Percentiles rank a stretch among this genome's conserved stretches.
Conservation (phyloP, 768 basidiomycete species). For the Hericium coralloides region DNA sequence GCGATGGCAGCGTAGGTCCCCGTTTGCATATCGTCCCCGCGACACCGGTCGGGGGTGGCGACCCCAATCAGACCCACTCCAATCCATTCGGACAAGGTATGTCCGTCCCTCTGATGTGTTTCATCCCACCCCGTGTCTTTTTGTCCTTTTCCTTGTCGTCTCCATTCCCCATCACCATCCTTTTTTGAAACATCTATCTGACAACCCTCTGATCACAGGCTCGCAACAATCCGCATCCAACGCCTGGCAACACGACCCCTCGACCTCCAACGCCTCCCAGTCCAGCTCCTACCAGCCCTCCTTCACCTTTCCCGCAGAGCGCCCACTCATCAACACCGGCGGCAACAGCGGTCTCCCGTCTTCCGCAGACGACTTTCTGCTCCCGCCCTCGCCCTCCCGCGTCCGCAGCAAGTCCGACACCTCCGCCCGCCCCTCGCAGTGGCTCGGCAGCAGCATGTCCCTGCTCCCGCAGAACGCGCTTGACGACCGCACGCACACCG, state of each 20-base stretch:
- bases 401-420: slow-evolving; percentile 14
- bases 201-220: background rate
- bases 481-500: background rate
- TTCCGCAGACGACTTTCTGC: slow-evolving; percentile 10
- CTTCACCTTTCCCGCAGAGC: slow-evolving; percentile 10
- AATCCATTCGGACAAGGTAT: slow-evolving; percentile 45
- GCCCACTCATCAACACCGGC: background rate
- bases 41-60: slow-evolving; percentile 66
- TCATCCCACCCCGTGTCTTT: background rate
- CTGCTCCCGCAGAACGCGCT: background rate
- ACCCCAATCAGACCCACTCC: slow-evolving; percentile 42
- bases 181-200: background rate
- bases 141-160: slow-evolving; percentile 1
- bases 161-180: background rate
- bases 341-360: slow-evolving; percentile 2
- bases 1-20: slow-evolving; percentile 41
- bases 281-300: slow-evolving; percentile 9
- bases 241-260: background rate
- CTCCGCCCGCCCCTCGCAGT: slow-evolving; percentile 10
- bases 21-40: slow-evolving; percentile 76
- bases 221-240: background rate
- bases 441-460: slow-evolving; percentile 5
- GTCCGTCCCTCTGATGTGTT: background rate
- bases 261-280: slow-evolving; percentile 6
- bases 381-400: slow-evolving; percentile 14